Base-by-base conservation (phyloP, 371 early-diverging fungal genomes). In the Haplosporangium sp. region DNA sequence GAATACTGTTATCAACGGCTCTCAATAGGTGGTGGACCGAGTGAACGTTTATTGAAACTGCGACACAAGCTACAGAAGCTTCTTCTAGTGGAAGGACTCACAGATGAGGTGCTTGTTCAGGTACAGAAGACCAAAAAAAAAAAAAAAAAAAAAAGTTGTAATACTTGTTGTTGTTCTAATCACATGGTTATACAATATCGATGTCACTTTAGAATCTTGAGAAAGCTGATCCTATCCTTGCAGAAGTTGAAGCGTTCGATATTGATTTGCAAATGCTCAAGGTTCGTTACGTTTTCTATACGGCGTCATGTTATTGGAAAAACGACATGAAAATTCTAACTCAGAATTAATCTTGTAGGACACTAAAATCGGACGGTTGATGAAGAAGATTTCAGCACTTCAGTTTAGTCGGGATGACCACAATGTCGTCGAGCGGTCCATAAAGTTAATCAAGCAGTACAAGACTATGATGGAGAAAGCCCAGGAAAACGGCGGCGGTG, bases 1-100 rank as follows among this genome's bases (percentile, higher is more conserved):
- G n/a, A 59, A 27, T 27, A 27, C 4, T 59, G 37, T n/a, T 59
- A 38, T 15, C 59, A 39, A 59, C 27, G 27, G 27, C 27, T 27
- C 1, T 27, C 5, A 15, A 58, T 72, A 81, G 82, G 82, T 27
- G 75, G 75, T 19, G 72, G 72, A 19, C 82, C 82, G 5, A 81
- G 68, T 38, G 82, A 81, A 60, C 75, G 82, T 4, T 63, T 81
- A n/a, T 45, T 81, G 60, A 81, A 81, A 65, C 40, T 81, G 53
- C 82, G 82, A 10, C 82, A 81, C 63, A 81, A 81, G 61, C 69
- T 81, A 5, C 82, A 81, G 47, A 81, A 81, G 50, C 37, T 81
- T 6, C 69, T 81, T 19, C 47, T 81, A 13, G 75, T 81, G 0
- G 75, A 75, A 7, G 82, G 82, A 8, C 74, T 81, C 19, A 56